Percentiles rank a stretch among this genome's conserved stretches.
Evolutionary conservation across 371 early-diverging fungal species (phyloP).

Genomic region (Mucor sp.): DNA sequence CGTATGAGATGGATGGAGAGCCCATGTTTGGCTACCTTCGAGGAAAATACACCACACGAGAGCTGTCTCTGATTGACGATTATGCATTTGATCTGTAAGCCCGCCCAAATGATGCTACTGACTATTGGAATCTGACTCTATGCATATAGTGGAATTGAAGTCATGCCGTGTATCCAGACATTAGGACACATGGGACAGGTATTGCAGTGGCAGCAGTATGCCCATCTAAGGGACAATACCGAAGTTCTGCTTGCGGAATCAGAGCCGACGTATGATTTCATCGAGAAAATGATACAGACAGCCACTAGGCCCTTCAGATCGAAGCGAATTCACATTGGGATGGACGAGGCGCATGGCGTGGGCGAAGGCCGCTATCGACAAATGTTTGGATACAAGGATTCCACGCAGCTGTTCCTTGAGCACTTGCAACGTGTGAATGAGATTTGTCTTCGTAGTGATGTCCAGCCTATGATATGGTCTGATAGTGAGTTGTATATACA

Average conservation of each 20-base stretch:
- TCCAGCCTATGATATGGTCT: slow-evolving; percentile 87
- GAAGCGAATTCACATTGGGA: slow-evolving; percentile 81
- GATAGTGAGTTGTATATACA: slow-evolving; percentile 74
- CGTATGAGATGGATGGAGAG: slow-evolving; percentile 76
- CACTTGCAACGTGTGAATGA: slow-evolving; percentile 74
- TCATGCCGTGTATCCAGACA: slow-evolving; percentile 90
- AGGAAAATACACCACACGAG: slow-evolving; percentile 70
- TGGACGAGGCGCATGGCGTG: slow-evolving; percentile 88
- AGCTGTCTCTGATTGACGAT: slow-evolving; percentile 73
- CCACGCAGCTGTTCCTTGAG: slow-evolving; percentile 74
- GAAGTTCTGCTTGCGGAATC: slow-evolving; percentile 75
- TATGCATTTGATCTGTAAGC: slow-evolving; percentile 71
- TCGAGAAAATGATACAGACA: slow-evolving; percentile 72
- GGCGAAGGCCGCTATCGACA: slow-evolving; percentile 82
- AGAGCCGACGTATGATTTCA: slow-evolving; percentile 78
- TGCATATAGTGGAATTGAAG: slow-evolving; percentile 72
- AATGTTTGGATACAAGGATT: slow-evolving; percentile 73
- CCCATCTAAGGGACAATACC: slow-evolving; percentile 74
- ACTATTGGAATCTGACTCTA: neutral
- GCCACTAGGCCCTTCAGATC: slow-evolving; percentile 73
- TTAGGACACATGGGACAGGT: slow-evolving; percentile 89
- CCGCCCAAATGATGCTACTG: neutral
- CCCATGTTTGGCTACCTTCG: slow-evolving; percentile 88
- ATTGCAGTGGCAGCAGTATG: slow-evolving; percentile 86
- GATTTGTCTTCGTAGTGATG: slow-evolving; percentile 63